Evolutionary conservation across 2,329 filamentous ascomycete genomes (phyloP).

Genomic region (Sphaerulina musiva): DNA sequence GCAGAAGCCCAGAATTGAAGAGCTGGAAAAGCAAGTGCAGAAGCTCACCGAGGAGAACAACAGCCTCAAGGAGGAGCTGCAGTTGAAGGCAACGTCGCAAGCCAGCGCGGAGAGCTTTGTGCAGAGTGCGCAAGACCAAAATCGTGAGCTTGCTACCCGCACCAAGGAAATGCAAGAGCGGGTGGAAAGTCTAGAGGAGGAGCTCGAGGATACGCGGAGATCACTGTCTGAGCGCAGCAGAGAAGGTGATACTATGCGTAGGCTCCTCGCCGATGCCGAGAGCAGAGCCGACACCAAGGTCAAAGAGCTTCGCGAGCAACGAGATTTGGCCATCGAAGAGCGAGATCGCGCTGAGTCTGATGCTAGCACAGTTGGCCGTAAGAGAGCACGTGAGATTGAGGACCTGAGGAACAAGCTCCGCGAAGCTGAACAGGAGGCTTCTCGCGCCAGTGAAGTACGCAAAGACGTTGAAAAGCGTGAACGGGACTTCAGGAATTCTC

Average conservation of each 20-base stretch:
- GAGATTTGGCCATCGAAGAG: conserved; percentile 90
- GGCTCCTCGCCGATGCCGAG: conserved; percentile 80
- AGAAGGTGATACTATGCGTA: conserved; percentile 90
- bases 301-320: conserved; percentile 78
- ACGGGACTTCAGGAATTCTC: conserved; percentile 65
- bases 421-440: conserved; percentile 72
- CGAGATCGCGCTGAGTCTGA: conserved; percentile 90
- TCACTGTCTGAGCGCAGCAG: conserved; percentile 80
- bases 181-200: conserved; percentile 83
- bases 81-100: conserved; percentile 80
- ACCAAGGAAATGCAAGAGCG: conserved; percentile 81
- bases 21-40: conserved; percentile 67
- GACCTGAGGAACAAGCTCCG: conserved; percentile 72
- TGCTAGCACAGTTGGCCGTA: conserved; percentile 67
- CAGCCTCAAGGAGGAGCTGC: conserved; percentile 67
- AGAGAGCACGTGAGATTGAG: conserved; percentile 75
- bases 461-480: conserved; percentile 70
- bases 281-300: conserved; percentile 72
- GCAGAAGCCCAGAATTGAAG: conserved; percentile 54
- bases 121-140: conserved; percentile 88
- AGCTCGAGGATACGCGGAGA: conserved; percentile 79
- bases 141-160: conserved; percentile 78
- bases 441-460: conserved; percentile 63
- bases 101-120: conserved; percentile 77
- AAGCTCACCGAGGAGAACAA: conserved; percentile 63